A percentile compares a stretch with the other conserved stretches of the same genome.
Conservation (phyloP, 2,329 filamentous ascomycete genomes). For the Magnaporthiopsis poae region DNA sequence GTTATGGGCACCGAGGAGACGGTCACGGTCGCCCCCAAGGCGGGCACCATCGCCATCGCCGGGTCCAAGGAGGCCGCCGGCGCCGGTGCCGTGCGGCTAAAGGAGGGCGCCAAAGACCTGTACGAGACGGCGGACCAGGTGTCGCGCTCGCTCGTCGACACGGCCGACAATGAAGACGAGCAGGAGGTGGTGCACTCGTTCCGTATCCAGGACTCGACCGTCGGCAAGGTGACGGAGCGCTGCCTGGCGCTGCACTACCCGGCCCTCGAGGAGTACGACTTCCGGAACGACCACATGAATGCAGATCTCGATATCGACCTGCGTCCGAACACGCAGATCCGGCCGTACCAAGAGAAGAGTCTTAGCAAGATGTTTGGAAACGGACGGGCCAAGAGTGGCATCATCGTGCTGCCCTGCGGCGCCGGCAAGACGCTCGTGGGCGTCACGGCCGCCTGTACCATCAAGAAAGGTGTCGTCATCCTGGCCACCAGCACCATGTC, state of each 20-base stretch:
- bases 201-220: conserved; percentile 68
- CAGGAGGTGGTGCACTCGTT: conserved; percentile 81
- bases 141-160: background rate
- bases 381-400: conserved; percentile 82
- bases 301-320: conserved; percentile 82
- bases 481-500: conserved; percentile 93
- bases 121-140: conserved; percentile 3
- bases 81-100: background rate
- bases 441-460: conserved; percentile 87
- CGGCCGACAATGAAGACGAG: conserved; percentile 27
- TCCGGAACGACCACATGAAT: conserved; percentile 76
- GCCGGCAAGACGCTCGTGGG: conserved; percentile 90
- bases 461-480: conserved; percentile 86
- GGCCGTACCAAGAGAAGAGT: conserved; percentile 87
- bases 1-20: conserved; percentile 57
- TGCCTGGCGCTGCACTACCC: conserved; percentile 76
- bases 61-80: conserved; percentile 83
- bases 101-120: conserved; percentile 1
- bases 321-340: conserved; percentile 73
- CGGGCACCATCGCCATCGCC: conserved; percentile 74
- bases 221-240: conserved; percentile 75
- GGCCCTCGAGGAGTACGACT: conserved; percentile 88
- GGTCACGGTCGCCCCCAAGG: conserved; percentile 68
- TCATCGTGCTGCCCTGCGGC: conserved; percentile 87
- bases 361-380: conserved; percentile 99